Conservation (phyloP, 306 rosid species). For the Medicago truncatula region DNA sequence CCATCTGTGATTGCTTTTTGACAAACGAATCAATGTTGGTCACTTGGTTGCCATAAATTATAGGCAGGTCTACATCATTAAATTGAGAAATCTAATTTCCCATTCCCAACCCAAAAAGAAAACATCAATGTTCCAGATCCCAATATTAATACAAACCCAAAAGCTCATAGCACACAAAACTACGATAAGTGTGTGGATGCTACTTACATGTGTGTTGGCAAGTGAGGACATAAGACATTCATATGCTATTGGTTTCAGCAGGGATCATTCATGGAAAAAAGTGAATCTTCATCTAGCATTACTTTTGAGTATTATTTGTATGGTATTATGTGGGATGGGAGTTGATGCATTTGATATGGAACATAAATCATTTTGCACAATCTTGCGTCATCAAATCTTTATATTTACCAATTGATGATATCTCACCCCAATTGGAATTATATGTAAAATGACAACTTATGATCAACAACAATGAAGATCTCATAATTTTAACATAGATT, state of each 20-base stretch:
- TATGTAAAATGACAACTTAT: conserved; percentile 4
- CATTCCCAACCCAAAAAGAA: conserved; percentile 27
- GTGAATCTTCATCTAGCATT: too few species aligned
- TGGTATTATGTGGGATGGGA: neutral
- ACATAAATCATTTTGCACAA: conserved; percentile 20
- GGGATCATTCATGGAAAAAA: too few species aligned
- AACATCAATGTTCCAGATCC: conserved; percentile 26
- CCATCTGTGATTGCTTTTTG: too few species aligned
- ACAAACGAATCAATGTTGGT: too few species aligned
- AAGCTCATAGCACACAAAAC: too few species aligned
- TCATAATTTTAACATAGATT: conserved; percentile 4
- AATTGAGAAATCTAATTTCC: neutral
- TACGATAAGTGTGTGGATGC: too few species aligned
- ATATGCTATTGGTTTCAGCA: neutral
- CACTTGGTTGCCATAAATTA: too few species aligned
- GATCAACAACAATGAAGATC: neutral
- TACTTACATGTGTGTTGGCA: too few species aligned
- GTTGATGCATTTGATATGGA: conserved; percentile 8
- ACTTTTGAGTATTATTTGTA: too few species aligned
- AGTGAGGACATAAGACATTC: conserved; percentile 21
- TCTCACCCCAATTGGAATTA: conserved; percentile 26
- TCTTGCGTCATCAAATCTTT: conserved; percentile 13
- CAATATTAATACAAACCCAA: neutral
- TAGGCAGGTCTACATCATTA: neutral
- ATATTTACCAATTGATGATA: neutral